Percentiles rank a stretch among this genome's conserved stretches.
Evolutionary conservation across 2,329 filamentous ascomycete genomes (phyloP).

Genomic region (Purpureocillium lavendulum): DNA sequence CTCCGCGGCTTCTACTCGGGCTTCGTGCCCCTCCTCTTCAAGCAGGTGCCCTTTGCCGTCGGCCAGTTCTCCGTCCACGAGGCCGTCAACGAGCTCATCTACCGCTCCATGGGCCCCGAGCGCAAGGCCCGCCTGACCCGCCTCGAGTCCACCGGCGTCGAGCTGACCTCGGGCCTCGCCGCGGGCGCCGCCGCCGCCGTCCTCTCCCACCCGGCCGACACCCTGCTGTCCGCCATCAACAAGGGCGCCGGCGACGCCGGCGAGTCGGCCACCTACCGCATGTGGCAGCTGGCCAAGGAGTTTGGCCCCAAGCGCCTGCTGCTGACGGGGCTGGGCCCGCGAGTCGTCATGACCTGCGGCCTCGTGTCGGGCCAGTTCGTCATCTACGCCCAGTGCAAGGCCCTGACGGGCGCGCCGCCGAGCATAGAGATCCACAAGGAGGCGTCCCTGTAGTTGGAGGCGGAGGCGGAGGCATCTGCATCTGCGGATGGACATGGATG

Average conservation of each 20-base stretch:
- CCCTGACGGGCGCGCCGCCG: constrained; percentile 40
- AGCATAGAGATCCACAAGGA: constrained; percentile 47
- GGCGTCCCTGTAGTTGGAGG: constrained; percentile 14
- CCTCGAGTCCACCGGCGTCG: constrained; percentile 70
- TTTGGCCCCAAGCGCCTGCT: constrained; percentile 41
- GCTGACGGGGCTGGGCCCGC: constrained; percentile 38
- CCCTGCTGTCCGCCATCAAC: constrained; percentile 46
- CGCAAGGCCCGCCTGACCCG: constrained; percentile 60
- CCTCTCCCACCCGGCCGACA: constrained; percentile 82
- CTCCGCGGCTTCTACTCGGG: constrained; percentile 82
- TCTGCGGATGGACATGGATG: too few relatives aligned
- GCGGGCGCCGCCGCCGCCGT: constrained; percentile 84
- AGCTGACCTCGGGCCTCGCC: constrained; percentile 77
- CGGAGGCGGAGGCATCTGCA: not conserved
- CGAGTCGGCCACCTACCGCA: constrained; percentile 39
- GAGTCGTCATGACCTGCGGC: constrained; percentile 45
- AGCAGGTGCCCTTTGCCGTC: constrained; percentile 90
- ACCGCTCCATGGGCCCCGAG: constrained; percentile 55
- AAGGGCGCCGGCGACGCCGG: constrained; percentile 41
- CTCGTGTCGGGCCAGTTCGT: constrained; percentile 46
- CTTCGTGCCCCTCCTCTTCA: constrained; percentile 78
- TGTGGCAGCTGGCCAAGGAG: constrained; percentile 42
- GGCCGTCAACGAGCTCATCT: constrained; percentile 73
- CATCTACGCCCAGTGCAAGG: constrained; percentile 47
- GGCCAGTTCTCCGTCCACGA: constrained; percentile 93